These are phyloP conservation scores for Aspergillus ruber DNA, from an alignment of 2,329 filamentous ascomycete genomes.

Conservation along the genomic window DNA sequence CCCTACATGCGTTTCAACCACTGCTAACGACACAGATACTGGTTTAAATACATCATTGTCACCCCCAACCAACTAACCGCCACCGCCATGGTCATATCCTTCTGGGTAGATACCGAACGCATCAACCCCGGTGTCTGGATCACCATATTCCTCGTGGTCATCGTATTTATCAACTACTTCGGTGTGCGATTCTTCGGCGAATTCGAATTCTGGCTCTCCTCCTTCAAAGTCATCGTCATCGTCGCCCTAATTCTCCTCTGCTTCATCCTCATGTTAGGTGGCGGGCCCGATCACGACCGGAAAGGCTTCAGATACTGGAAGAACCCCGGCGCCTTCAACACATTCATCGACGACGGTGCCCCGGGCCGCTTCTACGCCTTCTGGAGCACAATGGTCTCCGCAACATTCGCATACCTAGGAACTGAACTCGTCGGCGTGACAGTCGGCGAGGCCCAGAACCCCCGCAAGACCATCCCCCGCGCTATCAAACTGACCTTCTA, in stretches of 20 bases:
- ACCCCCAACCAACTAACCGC: slow-evolving; percentile 82
- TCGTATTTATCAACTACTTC: slow-evolving; percentile 63
- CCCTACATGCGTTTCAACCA: slow-evolving; percentile 2
- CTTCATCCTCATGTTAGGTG: slow-evolving; percentile 58
- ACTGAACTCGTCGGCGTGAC: slow-evolving; percentile 73
- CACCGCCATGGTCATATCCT: slow-evolving; percentile 69
- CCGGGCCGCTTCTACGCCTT: slow-evolving; percentile 55
- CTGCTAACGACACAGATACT: slow-evolving; percentile 33
- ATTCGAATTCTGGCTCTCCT: slow-evolving; percentile 55
- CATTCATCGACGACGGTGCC: slow-evolving; percentile 39
- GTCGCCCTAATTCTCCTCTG: slow-evolving; percentile 60
- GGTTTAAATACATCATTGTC: slow-evolving; percentile 75
- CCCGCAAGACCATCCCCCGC: slow-evolving; percentile 66
- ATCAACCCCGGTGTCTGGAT: slow-evolving; percentile 78
- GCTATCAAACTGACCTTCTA: slow-evolving; percentile 77
- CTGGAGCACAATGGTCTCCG: slow-evolving; percentile 67
- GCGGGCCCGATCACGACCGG: slow-evolving; percentile 56
- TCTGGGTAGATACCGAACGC: slow-evolving; percentile 60
- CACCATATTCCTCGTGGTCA: slow-evolving; percentile 59
- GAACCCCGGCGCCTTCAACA: slow-evolving; percentile 53
- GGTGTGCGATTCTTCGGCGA: slow-evolving; percentile 65
- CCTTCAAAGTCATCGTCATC: slow-evolving; percentile 64
- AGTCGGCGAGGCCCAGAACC: slow-evolving; percentile 73
- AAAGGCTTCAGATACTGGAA: slow-evolving; percentile 63
- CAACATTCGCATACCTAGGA: slow-evolving; percentile 72